phyloP scores from a whole-genome alignment of 1,284 basidiomycete species.

The Polyporus tsugae region DNA sequence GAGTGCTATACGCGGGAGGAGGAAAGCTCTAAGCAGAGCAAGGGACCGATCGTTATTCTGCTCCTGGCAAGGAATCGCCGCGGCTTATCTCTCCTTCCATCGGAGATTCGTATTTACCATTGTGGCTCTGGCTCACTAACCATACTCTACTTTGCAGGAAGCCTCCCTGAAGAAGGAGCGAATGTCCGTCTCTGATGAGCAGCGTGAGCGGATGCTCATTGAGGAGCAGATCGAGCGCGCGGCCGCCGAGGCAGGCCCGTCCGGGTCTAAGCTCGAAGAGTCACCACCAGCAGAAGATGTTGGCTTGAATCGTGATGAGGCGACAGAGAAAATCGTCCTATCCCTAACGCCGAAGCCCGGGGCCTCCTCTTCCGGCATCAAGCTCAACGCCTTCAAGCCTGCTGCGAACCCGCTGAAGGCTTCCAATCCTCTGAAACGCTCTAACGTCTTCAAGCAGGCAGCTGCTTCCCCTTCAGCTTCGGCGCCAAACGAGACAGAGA shows the following conservation, averaged over 20 bases:
- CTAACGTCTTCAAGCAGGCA: constrained; percentile 79
- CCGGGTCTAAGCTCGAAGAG: constrained; percentile 36
- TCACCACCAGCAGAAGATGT: constrained; percentile 55
- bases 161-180: constrained; percentile 93
- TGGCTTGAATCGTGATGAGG: constrained; percentile 79
- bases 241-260: constrained; percentile 44
- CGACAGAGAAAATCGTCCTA: constrained; percentile 75
- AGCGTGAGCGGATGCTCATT: constrained; percentile 90
- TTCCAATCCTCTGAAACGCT: constrained; percentile 63
- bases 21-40: background rate
- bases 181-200: constrained; percentile 91
- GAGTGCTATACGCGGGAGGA: background rate
- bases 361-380: constrained; percentile 59
- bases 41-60: constrained; percentile 2
- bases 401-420: constrained; percentile 57
- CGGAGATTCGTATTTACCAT: background rate
- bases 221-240: constrained; percentile 96
- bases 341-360: constrained; percentile 68
- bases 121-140: background rate
- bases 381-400: constrained; percentile 62
- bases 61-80: constrained; percentile 3
- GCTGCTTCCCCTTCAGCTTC: constrained; percentile 33
- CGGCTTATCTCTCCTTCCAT: constrained; percentile 6
- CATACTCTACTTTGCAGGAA: constrained; percentile 58
- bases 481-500: constrained; percentile 31